Evolutionary conservation across 345 rosid species (phyloP), one percentile per base, ranked within the genome.

Genomic region (Salix purpurea): DNA sequence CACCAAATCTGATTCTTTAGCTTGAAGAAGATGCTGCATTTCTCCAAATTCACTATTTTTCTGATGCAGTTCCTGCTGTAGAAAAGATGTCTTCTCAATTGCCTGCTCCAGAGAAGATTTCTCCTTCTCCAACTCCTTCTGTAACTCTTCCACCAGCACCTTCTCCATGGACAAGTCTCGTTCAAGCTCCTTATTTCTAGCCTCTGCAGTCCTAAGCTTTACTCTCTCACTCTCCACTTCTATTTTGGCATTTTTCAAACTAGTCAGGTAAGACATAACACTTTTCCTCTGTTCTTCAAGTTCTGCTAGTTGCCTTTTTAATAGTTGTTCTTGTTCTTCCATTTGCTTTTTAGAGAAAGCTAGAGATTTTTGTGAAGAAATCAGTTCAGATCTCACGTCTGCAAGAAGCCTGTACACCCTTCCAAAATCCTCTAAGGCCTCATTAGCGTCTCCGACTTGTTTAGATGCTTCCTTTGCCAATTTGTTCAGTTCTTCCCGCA

Each of bases 201-300:
- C 90, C 85, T 91, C 94, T 10, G 86, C 84, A 69, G 87, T 88
- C 81, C 86, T 89, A 60, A 91, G 89, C 82, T 88, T 89, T 32
- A 87, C 88, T 72, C 91, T 86, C 78, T 90, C 94, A 30, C 88
- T 86, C 81, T 90, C 90, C 21, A 95, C 90, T 87, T 91, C 94
- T 76, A 77, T 79, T 79, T 84, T 88, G 75, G 92, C 94, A 79
- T 89, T 86, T 77, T 82, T 88, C 86, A 93, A 81, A 83, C 83
- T 88, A 62, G 83, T 86, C 89, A 88, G 84, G 85, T 93, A 90
- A 32, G 89, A 83, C 44, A 64, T 42, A 70, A 91, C 77, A 74
- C 89, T 84, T 71, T 61, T 82, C 88, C 86, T 90, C 82, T 86
- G 91, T 82, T 90, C 91, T 85, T 90, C 91, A 58, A 91, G 88